Evolutionary conservation across 2,329 filamentous ascomycete genomes (phyloP).

Genomic region (Arthrinium puccinioides): DNA sequence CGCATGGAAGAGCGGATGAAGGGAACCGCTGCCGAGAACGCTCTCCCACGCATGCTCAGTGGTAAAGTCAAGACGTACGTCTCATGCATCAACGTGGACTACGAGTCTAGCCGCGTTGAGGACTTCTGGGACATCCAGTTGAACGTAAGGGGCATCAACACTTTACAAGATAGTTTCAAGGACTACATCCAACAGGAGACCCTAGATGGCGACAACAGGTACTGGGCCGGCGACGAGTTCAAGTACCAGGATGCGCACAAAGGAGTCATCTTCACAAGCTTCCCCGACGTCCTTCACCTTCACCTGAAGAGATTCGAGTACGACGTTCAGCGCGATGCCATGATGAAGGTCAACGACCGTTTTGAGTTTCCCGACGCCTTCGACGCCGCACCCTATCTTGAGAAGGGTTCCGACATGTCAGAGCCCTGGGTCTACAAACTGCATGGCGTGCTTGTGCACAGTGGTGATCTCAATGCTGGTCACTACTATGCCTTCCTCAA

Average conservation of each 20-base stretch:
- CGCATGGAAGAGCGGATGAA: slow-evolving; percentile 98
- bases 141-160: slow-evolving; percentile 91
- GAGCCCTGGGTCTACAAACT: slow-evolving; percentile 89
- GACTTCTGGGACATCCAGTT: slow-evolving; percentile 99
- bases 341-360: slow-evolving; percentile 97
- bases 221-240: slow-evolving; percentile 82
- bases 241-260: slow-evolving; percentile 96
- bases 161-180: slow-evolving; percentile 86
- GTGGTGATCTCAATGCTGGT: slow-evolving; percentile 90
- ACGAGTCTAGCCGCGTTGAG: slow-evolving; percentile 90
- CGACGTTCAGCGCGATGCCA: slow-evolving; percentile 88
- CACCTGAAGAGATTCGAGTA: slow-evolving; percentile 98
- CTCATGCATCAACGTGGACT: slow-evolving; percentile 96
- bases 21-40: slow-evolving; percentile 83
- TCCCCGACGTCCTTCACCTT: slow-evolving; percentile 87
- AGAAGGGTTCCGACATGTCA: slow-evolving; percentile 76
- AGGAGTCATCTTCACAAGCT: slow-evolving; percentile 93
- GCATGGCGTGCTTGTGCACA: slow-evolving; percentile 93
- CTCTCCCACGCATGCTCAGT: slow-evolving; percentile 84
- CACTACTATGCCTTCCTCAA: slow-evolving; percentile 98
- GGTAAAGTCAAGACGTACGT: slow-evolving; percentile 99
- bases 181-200: slow-evolving; percentile 97
- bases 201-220: slow-evolving; percentile 97
- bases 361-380: slow-evolving; percentile 84
- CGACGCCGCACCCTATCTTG: slow-evolving; percentile 80